Conservation (phyloP, 2,329 filamentous ascomycete species). For the Shiraia sp. region DNA sequence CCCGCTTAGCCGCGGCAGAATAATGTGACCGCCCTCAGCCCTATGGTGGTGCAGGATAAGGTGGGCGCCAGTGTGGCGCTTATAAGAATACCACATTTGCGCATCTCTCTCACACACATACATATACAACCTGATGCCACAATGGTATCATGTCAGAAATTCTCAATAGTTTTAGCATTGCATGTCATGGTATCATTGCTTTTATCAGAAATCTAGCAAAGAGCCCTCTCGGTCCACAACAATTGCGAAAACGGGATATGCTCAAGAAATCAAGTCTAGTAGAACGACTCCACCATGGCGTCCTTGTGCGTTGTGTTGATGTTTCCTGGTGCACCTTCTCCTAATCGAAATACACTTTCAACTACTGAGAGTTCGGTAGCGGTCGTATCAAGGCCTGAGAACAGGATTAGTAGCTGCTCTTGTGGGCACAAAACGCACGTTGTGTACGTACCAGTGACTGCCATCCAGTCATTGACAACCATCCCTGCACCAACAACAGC, state of each 20-base stretch:
- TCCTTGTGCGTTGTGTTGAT: conserved; percentile 91
- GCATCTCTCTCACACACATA: neutral
- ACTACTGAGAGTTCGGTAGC: conserved; percentile 97
- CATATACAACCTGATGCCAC: neutral
- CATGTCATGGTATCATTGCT: neutral
- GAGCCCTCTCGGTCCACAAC: neutral
- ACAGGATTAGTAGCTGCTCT: conserved; percentile 1
- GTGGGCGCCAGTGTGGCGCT: no score
- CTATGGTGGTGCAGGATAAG: conserved; percentile 18
- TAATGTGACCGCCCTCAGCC: conserved; percentile 39
- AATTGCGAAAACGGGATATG: no score
- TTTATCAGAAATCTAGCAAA: neutral
- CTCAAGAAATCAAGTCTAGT: conserved; percentile 60
- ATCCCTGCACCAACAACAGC: conserved; percentile 95
- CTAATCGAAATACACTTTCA: conserved; percentile 92
- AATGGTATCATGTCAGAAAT: conserved; percentile 5
- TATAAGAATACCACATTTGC: no score
- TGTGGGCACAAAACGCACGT: neutral
- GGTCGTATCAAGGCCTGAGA: conserved; percentile 79
- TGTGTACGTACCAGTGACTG: conserved; percentile 65
- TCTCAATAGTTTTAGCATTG: neutral
- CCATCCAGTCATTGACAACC: conserved; percentile 98
- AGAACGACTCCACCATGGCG: conserved; percentile 98
- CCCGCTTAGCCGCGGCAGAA: conserved; percentile 24
- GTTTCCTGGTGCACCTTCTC: conserved; percentile 80